These are phyloP conservation scores for Cladosporium sp. DNA, from an alignment of 2,329 filamentous ascomycete genomes.

Conservation along the genomic window DNA sequence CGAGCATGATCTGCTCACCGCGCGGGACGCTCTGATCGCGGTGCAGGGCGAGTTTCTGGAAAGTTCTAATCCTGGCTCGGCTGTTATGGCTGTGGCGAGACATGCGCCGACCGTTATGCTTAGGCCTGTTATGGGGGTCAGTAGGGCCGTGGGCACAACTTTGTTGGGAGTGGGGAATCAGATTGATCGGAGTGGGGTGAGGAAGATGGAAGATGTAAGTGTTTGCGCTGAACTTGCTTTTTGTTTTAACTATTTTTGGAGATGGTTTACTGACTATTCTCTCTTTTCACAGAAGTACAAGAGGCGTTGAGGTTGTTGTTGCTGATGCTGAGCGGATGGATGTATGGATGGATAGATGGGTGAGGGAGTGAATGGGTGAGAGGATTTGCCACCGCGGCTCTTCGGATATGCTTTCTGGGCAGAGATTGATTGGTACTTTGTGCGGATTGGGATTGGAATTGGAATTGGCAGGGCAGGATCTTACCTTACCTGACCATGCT, in stretches of 20 bases:
- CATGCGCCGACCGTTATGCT: slow-evolving; percentile 91
- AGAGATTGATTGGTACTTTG: too few species aligned
- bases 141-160: slow-evolving; percentile 81
- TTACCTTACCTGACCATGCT: too few species aligned
- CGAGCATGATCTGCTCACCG: slow-evolving; percentile 78
- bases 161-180: slow-evolving; percentile 89
- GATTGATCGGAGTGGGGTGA: slow-evolving; percentile 74
- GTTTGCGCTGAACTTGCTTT: slow-evolving; percentile 9
- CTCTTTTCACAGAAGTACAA: slow-evolving; percentile 34
- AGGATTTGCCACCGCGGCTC: too few species aligned
- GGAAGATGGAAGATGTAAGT: slow-evolving; percentile 85
- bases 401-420: too few species aligned
- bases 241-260: not conserved
- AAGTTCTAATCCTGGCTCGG: slow-evolving; percentile 72
- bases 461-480: too few species aligned
- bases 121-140: slow-evolving; percentile 82
- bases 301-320: slow-evolving; percentile 20
- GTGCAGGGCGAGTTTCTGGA: slow-evolving; percentile 90
- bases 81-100: slow-evolving; percentile 70
- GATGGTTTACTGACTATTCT: slow-evolving; percentile 16
- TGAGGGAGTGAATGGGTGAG: too few species aligned
- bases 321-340: too few species aligned
- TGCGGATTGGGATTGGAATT: too few species aligned
- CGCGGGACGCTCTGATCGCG: slow-evolving; percentile 87
- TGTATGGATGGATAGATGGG: too few species aligned